phyloP scores from a whole-genome alignment of 108 stramenopile species.

The Skeletonema menzelii region DNA sequence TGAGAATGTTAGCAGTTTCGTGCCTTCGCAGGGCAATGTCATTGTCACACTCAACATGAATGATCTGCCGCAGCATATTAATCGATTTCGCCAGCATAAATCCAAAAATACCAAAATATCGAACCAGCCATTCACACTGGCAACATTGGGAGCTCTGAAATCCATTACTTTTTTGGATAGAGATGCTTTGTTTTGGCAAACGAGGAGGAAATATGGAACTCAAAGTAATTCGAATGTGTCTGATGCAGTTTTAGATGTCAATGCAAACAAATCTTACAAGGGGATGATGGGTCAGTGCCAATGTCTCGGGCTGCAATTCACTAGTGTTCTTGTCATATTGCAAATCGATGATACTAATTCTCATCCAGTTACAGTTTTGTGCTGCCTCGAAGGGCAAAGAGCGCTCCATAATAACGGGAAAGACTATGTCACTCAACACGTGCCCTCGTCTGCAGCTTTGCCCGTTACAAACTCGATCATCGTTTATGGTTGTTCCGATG shows the following conservation, averaged over 20 bases:
- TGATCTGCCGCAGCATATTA: slow-evolving; percentile 11
- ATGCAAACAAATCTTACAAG: not conserved
- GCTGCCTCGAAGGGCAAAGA: slow-evolving; percentile 39
- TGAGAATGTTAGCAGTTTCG: not conserved
- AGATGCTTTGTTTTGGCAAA: slow-evolving; percentile 17
- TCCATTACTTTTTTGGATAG: slow-evolving; percentile 28
- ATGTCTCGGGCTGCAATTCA: slow-evolving; percentile 26
- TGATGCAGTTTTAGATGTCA: slow-evolving; percentile 33
- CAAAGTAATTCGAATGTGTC: slow-evolving; percentile 19
- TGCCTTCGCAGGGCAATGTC: not conserved
- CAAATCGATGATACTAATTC: slow-evolving; percentile 2
- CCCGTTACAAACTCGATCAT: slow-evolving; percentile 38
- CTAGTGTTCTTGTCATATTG: slow-evolving; percentile 21
- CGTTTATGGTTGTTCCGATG: slow-evolving; percentile 40
- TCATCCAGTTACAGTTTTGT: slow-evolving; percentile 10
- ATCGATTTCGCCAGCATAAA: slow-evolving; percentile 12
- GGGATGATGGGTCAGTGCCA: slow-evolving; percentile 15
- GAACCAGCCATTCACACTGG: not conserved
- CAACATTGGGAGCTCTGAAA: slow-evolving; percentile 30
- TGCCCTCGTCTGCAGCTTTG: slow-evolving; percentile 26
- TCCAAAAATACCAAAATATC: slow-evolving; percentile 3
- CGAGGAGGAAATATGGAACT: slow-evolving; percentile 9
- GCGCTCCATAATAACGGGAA: slow-evolving; percentile 4
- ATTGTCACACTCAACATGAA: slow-evolving; percentile 21
- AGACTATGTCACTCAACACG: slow-evolving; percentile 33